These are phyloP conservation scores for Austropuccinia psidii DNA, from an alignment of 1,284 basidiomycete genomes.

Conservation along the genomic window DNA sequence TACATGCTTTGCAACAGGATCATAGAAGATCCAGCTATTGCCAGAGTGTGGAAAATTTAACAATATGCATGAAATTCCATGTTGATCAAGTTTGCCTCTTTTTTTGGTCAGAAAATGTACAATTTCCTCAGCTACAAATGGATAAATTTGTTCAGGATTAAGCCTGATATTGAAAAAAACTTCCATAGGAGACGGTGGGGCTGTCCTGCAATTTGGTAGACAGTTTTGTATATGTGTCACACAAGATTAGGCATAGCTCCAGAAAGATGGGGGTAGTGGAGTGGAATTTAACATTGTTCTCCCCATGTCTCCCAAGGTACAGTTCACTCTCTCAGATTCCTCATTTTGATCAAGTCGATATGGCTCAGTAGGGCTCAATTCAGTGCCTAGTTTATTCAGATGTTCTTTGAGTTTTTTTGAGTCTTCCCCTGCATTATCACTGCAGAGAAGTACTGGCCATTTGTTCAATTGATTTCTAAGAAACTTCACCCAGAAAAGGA, in stretches of 20 bases:
- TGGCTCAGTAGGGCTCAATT: not conserved
- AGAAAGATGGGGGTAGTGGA: not conserved
- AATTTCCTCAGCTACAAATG: not conserved
- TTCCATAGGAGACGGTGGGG: not conserved
- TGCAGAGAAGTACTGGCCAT: too few species aligned
- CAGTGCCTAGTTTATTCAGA: not conserved
- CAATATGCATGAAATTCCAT: not conserved
- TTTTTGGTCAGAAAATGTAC: not conserved
- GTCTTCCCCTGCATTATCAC: not conserved
- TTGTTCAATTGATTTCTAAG: too few species aligned
- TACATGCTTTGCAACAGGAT: too few species aligned
- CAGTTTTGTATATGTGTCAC: too few species aligned
- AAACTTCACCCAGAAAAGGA: not conserved
- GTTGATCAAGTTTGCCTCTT: not conserved
- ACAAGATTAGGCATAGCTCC: not conserved
- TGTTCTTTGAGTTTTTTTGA: not conserved
- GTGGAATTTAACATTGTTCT: not conserved
- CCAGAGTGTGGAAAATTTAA: too few species aligned
- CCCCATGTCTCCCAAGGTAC: not conserved
- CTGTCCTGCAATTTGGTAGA: not conserved
- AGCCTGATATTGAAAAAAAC: not conserved
- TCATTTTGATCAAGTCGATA: not conserved
- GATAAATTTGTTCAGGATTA: not conserved
- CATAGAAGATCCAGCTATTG: too few species aligned
- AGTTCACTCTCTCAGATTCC: not conserved